Evolutionary conservation across 2,329 filamentous ascomycete species (phyloP).

Genomic region (Curvularia eragrostidis): DNA sequence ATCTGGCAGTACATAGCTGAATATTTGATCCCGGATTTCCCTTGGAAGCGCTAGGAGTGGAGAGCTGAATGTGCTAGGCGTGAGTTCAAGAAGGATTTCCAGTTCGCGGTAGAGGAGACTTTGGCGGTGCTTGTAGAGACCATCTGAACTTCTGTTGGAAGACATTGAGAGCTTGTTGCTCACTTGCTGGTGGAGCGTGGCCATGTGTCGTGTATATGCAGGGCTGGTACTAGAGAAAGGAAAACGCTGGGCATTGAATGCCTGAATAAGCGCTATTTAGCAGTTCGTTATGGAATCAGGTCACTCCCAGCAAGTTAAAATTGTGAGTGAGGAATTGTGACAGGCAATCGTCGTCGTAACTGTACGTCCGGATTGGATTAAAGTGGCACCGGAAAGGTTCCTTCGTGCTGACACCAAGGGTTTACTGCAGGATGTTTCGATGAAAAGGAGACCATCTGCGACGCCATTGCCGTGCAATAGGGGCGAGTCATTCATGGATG

Average conservation of each 20-base stretch:
- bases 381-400: constrained; percentile 6
- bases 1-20: constrained; percentile 37
- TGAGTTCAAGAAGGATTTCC: constrained; percentile 44
- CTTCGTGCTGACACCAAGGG: constrained; percentile 3
- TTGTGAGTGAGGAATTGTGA: not conserved
- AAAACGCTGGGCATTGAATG: constrained; percentile 1
- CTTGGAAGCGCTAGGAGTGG: constrained; percentile 41
- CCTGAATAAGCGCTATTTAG: constrained; percentile 8
- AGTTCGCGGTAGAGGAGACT: constrained; percentile 44
- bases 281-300: not conserved
- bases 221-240: constrained; percentile 1
- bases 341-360: not conserved
- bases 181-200: constrained; percentile 19
- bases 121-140: constrained; percentile 40
- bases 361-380: constrained; percentile 1
- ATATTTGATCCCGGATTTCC: constrained; percentile 38
- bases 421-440: constrained; percentile 10
- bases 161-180: constrained; percentile 35
- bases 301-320: constrained; percentile 2
- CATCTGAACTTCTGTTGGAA: constrained; percentile 35
- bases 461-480: constrained; percentile 19
- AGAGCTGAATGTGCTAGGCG: constrained; percentile 42
- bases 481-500: constrained; percentile 21
- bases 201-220: constrained; percentile 15
- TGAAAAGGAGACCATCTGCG: constrained; percentile 20